A percentile compares a stretch with the other conserved stretches of the same genome.
phyloP scores from a whole-genome alignment of 2,329 filamentous ascomycete species.

The Chalaropsis ovoidea region DNA sequence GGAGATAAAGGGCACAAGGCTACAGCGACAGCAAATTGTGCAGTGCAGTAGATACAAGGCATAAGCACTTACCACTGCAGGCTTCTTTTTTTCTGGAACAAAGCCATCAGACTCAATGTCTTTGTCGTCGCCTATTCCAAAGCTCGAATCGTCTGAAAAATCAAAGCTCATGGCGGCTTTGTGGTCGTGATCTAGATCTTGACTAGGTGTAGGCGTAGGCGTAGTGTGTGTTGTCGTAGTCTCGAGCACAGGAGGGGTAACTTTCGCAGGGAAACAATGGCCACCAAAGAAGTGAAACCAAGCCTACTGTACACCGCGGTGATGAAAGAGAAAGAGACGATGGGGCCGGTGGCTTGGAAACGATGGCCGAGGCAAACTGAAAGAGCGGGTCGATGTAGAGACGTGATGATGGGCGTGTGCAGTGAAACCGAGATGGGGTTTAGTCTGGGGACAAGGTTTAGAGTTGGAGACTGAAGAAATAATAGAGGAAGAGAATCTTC shows the following conservation, averaged over 20 bases:
- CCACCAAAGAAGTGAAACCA: background rate
- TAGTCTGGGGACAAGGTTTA: background rate
- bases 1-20: too few relatives aligned
- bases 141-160: slow-evolving; percentile 50
- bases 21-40: too few relatives aligned
- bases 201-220: background rate
- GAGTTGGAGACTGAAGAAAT: background rate
- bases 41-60: too few relatives aligned
- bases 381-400: background rate
- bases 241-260: background rate
- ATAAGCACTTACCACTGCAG: slow-evolving; percentile 10
- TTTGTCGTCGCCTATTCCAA: slow-evolving; percentile 39
- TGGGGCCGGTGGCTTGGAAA: background rate
- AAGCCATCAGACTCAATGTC: slow-evolving; percentile 37
- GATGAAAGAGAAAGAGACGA: background rate
- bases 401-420: background rate
- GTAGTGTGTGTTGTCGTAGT: background rate
- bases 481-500: background rate
- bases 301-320: background rate
- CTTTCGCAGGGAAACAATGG: background rate
- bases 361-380: background rate
- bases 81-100: slow-evolving; percentile 30
- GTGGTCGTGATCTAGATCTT: background rate
- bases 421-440: background rate
- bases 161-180: slow-evolving; percentile 43